Evolutionary conservation across 2,329 filamentous ascomycete genomes (phyloP), one percentile per base, ranked within the genome.

Genomic region (Cyphellophora europaea): DNA sequence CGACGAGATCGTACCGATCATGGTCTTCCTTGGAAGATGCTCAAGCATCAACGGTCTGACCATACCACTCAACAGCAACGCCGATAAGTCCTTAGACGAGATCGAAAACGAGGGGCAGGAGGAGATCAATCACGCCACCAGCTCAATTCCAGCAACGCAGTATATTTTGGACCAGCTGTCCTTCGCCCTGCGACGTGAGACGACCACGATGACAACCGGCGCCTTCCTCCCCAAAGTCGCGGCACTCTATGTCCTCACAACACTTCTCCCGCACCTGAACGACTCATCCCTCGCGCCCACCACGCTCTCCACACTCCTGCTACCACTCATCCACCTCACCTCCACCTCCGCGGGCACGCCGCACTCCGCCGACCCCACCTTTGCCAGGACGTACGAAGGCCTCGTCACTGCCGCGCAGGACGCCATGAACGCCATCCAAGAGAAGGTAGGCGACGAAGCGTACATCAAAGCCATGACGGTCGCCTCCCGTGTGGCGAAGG

Each of bases 131-230:
- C n/a, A n/a, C n/a, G n/a, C n/a, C n/a, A 61, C 34, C 37, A 32
- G 43, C 10, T 50, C 52, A 27, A 65, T 67, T 42, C 64, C 68
- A 3, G 71, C 71, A 2, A 67, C 93, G 18, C 71, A 79, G 40
- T 88, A 85, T 57, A 69, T 96, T 36, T 81, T 94, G 53, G 73
- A 76, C 49, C 80, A 85, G 49, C 70, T 93, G 3, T 82, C 85
- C 0, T 78, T 77, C 41, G 79, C 93, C 40, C 69, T 95, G 23
- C 77, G 89, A 29, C 78, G 81, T 47, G 85, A 93, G 49, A 71
- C 77, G 1, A 67, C 73, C 2, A 76, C 79, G 6, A 77, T 65
- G 29, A 66, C 68, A 27, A 70, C 74, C 1, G 61, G 71, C 5
- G 73, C 75, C 13, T 72, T 89, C 32, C 71, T 79, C 14, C 77